Percentiles rank a stretch among this genome's conserved stretches.
Evolutionary conservation across 2,329 filamentous ascomycete genomes (phyloP).

Genomic region (Nectriaceae sp.): DNA sequence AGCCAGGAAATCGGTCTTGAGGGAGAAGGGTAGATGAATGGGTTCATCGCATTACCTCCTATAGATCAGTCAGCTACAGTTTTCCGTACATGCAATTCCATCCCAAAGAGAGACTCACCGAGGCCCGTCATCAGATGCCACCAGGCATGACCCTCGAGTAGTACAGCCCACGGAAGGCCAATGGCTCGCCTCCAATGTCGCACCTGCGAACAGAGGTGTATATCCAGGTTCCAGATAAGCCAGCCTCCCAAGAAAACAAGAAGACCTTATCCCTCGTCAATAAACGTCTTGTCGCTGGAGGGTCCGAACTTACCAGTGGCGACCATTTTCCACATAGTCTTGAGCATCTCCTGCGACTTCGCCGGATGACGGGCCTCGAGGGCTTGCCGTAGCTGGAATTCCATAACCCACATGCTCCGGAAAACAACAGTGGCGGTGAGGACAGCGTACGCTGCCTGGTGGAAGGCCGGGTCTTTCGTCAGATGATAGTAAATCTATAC

Average conservation of each 20-base stretch:
- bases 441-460: slow-evolving; percentile 76
- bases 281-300: neutral
- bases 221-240: slow-evolving; percentile 77
- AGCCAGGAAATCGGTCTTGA: slow-evolving; percentile 8
- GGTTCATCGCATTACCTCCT: slow-evolving; percentile 18
- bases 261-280: slow-evolving; percentile 36
- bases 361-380: slow-evolving; percentile 46
- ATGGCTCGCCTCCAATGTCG: slow-evolving; percentile 66
- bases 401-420: slow-evolving; percentile 77
- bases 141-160: slow-evolving; percentile 62
- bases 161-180: slow-evolving; percentile 76
- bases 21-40: neutral
- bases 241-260: slow-evolving; percentile 75
- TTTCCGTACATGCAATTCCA: neutral
- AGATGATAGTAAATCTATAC: slow-evolving; percentile 66
- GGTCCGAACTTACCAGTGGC: slow-evolving; percentile 43
- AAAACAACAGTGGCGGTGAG: slow-evolving; percentile 71
- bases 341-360: slow-evolving; percentile 51
- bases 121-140: slow-evolving; percentile 81
- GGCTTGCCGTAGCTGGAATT: slow-evolving; percentile 47
- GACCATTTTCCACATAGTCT: slow-evolving; percentile 77
- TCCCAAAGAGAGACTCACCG: slow-evolving; percentile 43
- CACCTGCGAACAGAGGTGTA: slow-evolving; percentile 69
- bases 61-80: slow-evolving; percentile 3
- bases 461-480: slow-evolving; percentile 79